Percentiles rank a stretch among this genome's conserved stretches.
Conservation (phyloP, 352 stramenopile species). For the Globisporangium paddicum region DNA sequence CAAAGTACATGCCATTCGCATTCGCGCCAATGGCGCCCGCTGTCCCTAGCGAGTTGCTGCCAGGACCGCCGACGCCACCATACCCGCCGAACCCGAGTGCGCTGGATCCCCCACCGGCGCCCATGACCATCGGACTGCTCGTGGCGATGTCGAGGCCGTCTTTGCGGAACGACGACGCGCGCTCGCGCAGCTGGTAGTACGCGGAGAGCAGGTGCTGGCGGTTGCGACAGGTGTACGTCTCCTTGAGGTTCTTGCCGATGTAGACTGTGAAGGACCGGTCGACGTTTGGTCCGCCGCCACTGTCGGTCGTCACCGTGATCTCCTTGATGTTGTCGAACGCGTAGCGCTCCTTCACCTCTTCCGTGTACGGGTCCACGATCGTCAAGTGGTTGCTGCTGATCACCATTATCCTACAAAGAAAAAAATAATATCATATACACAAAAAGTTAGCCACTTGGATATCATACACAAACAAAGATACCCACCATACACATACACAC, state of each 20-base stretch:
- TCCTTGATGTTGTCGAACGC: conserved; percentile 88
- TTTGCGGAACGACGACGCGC: conserved; percentile 67
- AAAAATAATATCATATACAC: no score
- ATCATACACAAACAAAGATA: conserved; percentile 2
- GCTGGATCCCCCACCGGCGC: conserved; percentile 14
- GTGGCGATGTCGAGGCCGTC: conserved; percentile 42
- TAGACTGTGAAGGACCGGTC: conserved; percentile 79
- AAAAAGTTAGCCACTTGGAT: neutral
- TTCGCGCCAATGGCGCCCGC: conserved; percentile 16
- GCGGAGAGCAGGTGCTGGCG: conserved; percentile 79
- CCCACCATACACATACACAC: conserved; percentile 1
- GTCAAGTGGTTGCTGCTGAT: conserved; percentile 78
- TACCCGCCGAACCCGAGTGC: conserved; percentile 26
- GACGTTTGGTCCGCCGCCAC: conserved; percentile 49
- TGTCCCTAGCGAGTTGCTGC: conserved; percentile 10
- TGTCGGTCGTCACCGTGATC: conserved; percentile 74
- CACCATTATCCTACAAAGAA: conserved; percentile 63
- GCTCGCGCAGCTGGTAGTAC: conserved; percentile 82
- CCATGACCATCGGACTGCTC: conserved; percentile 34
- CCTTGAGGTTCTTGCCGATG: conserved; percentile 83
- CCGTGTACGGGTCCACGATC: conserved; percentile 79
- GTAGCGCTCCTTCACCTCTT: conserved; percentile 85
- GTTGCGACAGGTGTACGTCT: conserved; percentile 84
- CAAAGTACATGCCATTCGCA: conserved; percentile 80
- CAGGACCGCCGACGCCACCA: conserved; percentile 19